These are phyloP conservation scores for Pelargonium nanum DNA, from an alignment of 345 rosid genomes.

Conservation along the genomic window DNA sequence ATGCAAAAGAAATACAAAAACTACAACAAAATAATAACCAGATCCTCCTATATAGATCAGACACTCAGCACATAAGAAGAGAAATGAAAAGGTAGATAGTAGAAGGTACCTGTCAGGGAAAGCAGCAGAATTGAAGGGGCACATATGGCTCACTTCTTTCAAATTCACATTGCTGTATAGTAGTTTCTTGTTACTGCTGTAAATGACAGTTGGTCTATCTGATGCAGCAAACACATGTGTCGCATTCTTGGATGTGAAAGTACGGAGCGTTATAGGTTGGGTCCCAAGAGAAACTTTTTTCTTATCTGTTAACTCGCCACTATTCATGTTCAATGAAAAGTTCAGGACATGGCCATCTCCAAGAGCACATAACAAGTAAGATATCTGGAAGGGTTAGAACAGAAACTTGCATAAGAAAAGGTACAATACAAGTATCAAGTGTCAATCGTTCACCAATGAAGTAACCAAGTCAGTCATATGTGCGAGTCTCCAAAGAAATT, in stretches of 20 bases:
- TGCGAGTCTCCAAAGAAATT: neutral
- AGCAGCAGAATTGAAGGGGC: constrained; percentile 93
- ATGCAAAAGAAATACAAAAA: neutral
- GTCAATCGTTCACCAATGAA: neutral
- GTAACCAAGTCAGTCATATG: neutral
- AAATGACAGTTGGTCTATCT: constrained; percentile 92
- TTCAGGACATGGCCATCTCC: constrained; percentile 95
- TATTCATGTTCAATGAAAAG: constrained; percentile 60
- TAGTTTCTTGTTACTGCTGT: constrained; percentile 94
- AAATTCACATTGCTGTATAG: constrained; percentile 91
- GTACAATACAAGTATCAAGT: neutral
- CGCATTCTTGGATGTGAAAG: constrained; percentile 84
- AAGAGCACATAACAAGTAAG: constrained; percentile 90
- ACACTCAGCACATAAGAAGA: no score
- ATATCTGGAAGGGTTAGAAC: constrained; percentile 40
- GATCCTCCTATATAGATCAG: neutral
- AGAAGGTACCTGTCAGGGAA: constrained; percentile 73
- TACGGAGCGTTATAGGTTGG: constrained; percentile 91
- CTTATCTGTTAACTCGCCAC: constrained; percentile 66
- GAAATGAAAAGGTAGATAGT: neutral
- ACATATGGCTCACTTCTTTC: constrained; percentile 94
- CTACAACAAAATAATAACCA: neutral
- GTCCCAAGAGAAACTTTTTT: constrained; percentile 90
- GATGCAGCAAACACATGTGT: constrained; percentile 94
- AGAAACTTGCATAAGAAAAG: neutral